phyloP scores from a whole-genome alignment of 2,329 filamentous ascomycete species.

The Trichoderma gracile region DNA sequence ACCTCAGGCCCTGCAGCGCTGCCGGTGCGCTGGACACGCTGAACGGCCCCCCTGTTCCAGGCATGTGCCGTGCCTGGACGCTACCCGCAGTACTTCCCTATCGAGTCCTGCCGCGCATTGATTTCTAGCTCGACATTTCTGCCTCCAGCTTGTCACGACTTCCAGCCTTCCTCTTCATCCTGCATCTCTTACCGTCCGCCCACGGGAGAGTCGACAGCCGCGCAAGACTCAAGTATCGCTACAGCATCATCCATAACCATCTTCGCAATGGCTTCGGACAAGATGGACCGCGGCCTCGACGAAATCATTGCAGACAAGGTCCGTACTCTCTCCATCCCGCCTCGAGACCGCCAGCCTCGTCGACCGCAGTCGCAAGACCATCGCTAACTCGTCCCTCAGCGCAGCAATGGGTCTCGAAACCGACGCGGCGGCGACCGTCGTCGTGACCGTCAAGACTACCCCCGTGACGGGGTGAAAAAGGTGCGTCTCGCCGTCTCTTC shows the following conservation, averaged over 20 bases:
- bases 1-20: background rate
- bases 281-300: conserved; percentile 58
- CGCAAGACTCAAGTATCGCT: background rate
- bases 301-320: conserved; percentile 58
- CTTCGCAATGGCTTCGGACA: conserved; percentile 40
- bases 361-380: conserved; percentile 1
- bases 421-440: conserved; percentile 40
- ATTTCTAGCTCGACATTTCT: conserved; percentile 9
- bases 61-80: conserved; percentile 8
- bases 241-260: conserved; percentile 1
- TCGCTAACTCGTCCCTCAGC: conserved; percentile 31
- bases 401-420: conserved; percentile 41
- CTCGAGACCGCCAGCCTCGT: conserved; percentile 11
- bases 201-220: conserved; percentile 1
- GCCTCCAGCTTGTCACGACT: conserved; percentile 5
- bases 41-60: background rate
- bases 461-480: conserved; percentile 90
- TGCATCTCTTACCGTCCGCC: background rate
- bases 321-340: conserved; percentile 27
- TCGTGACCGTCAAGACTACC: conserved; percentile 50
- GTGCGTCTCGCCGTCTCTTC: conserved; percentile 46
- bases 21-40: background rate
- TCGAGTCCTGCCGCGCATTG: background rate
- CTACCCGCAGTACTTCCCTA: background rate
- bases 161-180: background rate